phyloP scores from a whole-genome alignment of 139 green algal species.

The Parachlorella kessleri region DNA sequence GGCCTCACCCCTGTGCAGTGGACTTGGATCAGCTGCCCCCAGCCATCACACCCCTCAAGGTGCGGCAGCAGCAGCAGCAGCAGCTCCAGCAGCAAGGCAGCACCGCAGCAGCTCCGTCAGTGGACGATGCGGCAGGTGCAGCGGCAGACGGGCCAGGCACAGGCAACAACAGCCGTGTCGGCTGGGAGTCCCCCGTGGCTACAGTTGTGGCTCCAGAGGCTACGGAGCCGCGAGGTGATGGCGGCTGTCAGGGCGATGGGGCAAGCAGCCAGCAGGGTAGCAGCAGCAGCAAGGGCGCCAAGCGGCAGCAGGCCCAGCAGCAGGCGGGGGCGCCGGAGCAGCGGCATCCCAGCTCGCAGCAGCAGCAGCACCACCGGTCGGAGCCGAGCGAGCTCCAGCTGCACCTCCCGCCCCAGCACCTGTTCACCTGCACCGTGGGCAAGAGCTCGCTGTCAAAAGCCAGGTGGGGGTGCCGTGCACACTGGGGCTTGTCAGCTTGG shows the following conservation, averaged over 20 bases:
- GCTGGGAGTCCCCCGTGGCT: too few species aligned
- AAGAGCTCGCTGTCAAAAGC: constrained; percentile 41
- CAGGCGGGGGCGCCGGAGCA: constrained; percentile 15
- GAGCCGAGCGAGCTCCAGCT: constrained; percentile 32
- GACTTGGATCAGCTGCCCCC: constrained; percentile 27
- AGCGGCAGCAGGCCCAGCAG: neutral
- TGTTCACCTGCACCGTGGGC: constrained; percentile 90
- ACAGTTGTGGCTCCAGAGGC: too few species aligned
- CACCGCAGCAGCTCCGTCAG: constrained; percentile 7
- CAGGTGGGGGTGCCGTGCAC: too few species aligned
- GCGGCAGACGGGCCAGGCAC: neutral
- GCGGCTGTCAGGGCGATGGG: too few species aligned
- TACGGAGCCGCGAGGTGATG: too few species aligned
- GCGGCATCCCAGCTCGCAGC: constrained; percentile 1
- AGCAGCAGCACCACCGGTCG: neutral
- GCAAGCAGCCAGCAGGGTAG: too few species aligned
- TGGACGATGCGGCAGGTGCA: neutral
- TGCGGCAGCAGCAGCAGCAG: constrained; percentile 16
- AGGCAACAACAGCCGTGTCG: neutral
- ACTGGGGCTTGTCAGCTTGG: too few species aligned
- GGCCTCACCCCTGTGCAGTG: neutral
- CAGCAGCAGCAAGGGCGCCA: too few species aligned
- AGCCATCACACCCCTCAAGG: constrained; percentile 15
- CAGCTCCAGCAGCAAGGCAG: constrained; percentile 4
- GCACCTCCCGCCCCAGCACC: constrained; percentile 69